phyloP scores from a whole-genome alignment of 805 yeast species.

The Candida ovalis region DNA sequence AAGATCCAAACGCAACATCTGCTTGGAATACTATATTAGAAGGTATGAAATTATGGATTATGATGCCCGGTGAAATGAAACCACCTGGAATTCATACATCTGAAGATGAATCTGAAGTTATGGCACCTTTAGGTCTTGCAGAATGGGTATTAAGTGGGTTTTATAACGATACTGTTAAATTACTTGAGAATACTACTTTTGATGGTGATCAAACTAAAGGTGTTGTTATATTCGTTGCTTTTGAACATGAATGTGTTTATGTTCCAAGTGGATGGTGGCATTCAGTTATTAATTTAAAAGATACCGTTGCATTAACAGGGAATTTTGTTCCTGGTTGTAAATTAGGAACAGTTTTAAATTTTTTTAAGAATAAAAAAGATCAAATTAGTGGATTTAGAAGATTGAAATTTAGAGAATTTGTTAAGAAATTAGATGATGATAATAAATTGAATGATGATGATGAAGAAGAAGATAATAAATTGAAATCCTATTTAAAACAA shows the following conservation, averaged over 20 bases:
- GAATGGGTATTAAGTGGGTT: conserved; percentile 88
- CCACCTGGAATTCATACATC: conserved; percentile 85
- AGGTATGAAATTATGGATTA: conserved; percentile 82
- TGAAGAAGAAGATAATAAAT: conserved; percentile 5
- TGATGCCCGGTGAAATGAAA: conserved; percentile 71
- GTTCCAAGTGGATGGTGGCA: conserved; percentile 99
- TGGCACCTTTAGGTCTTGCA: conserved; percentile 87
- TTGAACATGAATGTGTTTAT: conserved; percentile 78
- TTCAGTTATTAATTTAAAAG: conserved; percentile 79
- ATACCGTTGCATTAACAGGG: conserved; percentile 82
- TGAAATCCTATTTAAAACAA: conserved; percentile 4
- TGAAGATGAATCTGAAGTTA: conserved; percentile 78
- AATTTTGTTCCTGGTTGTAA: conserved; percentile 75
- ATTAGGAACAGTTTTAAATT: conserved; percentile 58
- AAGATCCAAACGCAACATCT: conserved; percentile 85
- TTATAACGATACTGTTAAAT: conserved; percentile 59
- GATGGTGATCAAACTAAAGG: conserved; percentile 26
- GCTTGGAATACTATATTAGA: conserved; percentile 84
- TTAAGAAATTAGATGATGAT: conserved; percentile 33
- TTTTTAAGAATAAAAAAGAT: conserved; percentile 59
- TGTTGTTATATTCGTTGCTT: conserved; percentile 68
- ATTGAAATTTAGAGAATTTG: conserved; percentile 40
- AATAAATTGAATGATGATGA: conserved; percentile 21
- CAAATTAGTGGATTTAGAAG: conserved; percentile 82
- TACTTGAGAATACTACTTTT: conserved; percentile 36